A percentile compares a stretch with the other conserved stretches of the same genome.
Evolutionary conservation across 2,329 filamentous ascomycete genomes (phyloP).

Genomic region (Neonectria ditissima): DNA sequence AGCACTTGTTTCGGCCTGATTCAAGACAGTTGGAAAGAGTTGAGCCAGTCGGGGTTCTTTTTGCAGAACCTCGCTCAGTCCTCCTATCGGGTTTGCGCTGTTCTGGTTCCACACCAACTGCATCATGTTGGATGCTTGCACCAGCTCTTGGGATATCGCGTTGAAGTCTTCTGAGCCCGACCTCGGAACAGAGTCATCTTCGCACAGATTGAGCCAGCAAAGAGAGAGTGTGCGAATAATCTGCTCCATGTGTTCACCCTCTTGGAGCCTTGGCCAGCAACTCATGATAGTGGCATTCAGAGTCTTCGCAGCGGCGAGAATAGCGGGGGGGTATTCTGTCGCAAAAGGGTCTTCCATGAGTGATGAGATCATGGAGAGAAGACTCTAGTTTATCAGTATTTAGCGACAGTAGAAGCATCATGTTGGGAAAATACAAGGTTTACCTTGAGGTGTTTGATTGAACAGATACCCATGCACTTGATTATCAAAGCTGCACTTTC

Average conservation of each 20-base stretch:
- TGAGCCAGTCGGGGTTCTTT: conserved; percentile 48
- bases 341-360: conserved; percentile 78
- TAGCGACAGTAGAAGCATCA: conserved; percentile 14
- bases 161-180: conserved; percentile 4
- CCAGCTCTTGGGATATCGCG: conserved; percentile 32
- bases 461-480: conserved; percentile 68
- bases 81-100: conserved; percentile 19
- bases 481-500: conserved; percentile 62
- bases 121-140: conserved; percentile 37
- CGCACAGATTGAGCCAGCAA: conserved; percentile 70
- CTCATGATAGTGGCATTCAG: conserved; percentile 69
- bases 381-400: conserved; percentile 57
- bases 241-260: conserved; percentile 68
- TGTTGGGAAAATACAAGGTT: conserved; percentile 19
- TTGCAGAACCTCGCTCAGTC: conserved; percentile 37
- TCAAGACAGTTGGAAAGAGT: conserved; percentile 34
- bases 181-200: conserved; percentile 51
- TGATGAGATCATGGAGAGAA: conserved; percentile 74
- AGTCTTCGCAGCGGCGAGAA: conserved; percentile 64
- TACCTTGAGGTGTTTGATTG: conserved; percentile 76
- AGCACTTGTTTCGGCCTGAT: background rate
- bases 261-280: conserved; percentile 75
- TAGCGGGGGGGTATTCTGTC: conserved; percentile 62
- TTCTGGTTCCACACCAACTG: conserved; percentile 39
- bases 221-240: conserved; percentile 71